Base-by-base conservation (phyloP, 1,139 yeast species). In the Kodamaea ohmeri region DNA sequence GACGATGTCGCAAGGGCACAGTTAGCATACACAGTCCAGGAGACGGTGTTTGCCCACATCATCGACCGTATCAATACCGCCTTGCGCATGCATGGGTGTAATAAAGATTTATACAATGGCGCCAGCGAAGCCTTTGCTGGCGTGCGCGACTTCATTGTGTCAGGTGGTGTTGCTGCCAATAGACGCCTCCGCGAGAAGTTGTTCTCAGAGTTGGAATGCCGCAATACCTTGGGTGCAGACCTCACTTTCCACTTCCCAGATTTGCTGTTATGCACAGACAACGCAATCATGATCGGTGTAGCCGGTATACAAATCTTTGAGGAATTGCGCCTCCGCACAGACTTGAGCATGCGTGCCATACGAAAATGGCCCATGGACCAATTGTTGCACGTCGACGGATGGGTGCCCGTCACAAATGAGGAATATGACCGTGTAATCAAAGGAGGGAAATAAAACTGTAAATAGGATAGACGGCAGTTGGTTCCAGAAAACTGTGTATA, bases 201-300 rank as follows among this genome's bases (percentile, higher is more conserved):
- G 7, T 53, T 55, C 31, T 48, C 52, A 0, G 64, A 68, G 15
- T 53, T 82, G 19, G 31, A 44, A 6, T 34, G 34, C 4, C 40
- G 42, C 3, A 24, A 43, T 29, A 25, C 36, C 36, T n/a, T 37
- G 37, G 46, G 46, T 6, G 24, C 12, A 17, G 45, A 47, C 1
- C 40, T 62, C 22, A 41, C 37, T 13, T 60, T 78, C 44, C 78
- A 77, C 50, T 89, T 82, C 50, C 96, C 97, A 0, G 80, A 76
- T 20, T 67, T 80, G 6, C 63, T 72, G 5, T 66, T 90, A 46
- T 94, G 98, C 55, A 88, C 97, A 0, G 98, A 92, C 55, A 94
- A 92, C 60, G 96, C 97, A 0, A 76, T 89, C 2, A 92, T 92
- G 99, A 92, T 92, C 39, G 98, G 97, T 0, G 86, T 95, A 78